Conservation (phyloP, 345 rosid genomes). For the Eucalyptus fibrosa region DNA sequence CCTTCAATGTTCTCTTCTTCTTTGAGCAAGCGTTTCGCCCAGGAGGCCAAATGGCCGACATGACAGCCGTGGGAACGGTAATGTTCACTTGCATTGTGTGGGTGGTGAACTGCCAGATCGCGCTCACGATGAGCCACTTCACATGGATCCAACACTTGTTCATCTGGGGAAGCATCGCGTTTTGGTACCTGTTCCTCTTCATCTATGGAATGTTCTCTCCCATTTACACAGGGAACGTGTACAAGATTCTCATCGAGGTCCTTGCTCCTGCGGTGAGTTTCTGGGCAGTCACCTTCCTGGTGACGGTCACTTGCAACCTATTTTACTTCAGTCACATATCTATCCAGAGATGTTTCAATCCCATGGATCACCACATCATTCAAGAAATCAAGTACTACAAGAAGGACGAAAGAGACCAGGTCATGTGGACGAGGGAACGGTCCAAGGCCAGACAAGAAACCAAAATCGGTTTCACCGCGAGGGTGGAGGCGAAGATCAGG, state of each 20-base stretch:
- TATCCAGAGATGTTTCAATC: slow-evolving; percentile 73
- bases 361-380: slow-evolving; percentile 96
- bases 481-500: slow-evolving; percentile 94
- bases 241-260: slow-evolving; percentile 63
- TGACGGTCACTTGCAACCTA: slow-evolving; percentile 54
- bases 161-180: slow-evolving; percentile 85
- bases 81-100: slow-evolving; percentile 97
- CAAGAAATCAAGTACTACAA: slow-evolving; percentile 91
- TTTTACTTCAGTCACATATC: slow-evolving; percentile 67
- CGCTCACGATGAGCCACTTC: slow-evolving; percentile 90
- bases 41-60: slow-evolving; percentile 85
- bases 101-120: slow-evolving; percentile 89
- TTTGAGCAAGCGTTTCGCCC: slow-evolving; percentile 68
- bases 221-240: slow-evolving; percentile 43
- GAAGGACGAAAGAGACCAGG: slow-evolving; percentile 64
- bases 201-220: slow-evolving; percentile 68
- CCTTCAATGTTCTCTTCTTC: slow-evolving; percentile 59
- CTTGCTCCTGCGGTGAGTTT: slow-evolving; percentile 80
- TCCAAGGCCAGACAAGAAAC: slow-evolving; percentile 88
- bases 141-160: slow-evolving; percentile 96
- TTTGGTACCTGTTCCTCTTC: slow-evolving; percentile 76
- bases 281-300: slow-evolving; percentile 71
- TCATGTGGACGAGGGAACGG: slow-evolving; percentile 83
- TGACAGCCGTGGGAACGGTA: slow-evolving; percentile 77
- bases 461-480: slow-evolving; percentile 87